Evolutionary conservation across 495 filamentous ascomycete genomes (phyloP).

Genomic region (Pyronema omphalodes): DNA sequence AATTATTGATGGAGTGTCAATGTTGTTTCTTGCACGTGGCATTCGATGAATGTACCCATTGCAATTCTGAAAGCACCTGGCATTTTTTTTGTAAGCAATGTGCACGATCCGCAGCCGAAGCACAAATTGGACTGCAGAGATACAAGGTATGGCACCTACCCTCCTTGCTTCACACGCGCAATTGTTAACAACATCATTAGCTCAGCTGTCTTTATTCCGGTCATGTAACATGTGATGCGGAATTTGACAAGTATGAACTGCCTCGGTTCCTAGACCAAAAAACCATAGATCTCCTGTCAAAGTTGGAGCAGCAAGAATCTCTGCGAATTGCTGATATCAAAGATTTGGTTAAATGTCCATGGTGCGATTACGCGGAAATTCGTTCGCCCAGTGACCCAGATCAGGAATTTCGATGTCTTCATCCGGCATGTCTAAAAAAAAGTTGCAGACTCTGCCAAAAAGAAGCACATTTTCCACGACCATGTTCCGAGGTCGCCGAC

Average conservation of each 20-base stretch:
- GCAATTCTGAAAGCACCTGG: conserved; percentile 29
- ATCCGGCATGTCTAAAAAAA: conserved; percentile 38
- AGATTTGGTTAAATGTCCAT: conserved; percentile 53
- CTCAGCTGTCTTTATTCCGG: conserved; percentile 29
- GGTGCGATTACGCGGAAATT: conserved; percentile 64
- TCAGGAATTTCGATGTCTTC: conserved; percentile 56
- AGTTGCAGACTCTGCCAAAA: conserved; percentile 59
- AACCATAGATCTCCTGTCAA: conserved; percentile 37
- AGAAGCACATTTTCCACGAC: conserved; percentile 55
- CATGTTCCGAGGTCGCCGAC: conserved; percentile 49
- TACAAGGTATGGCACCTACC: conserved; percentile 31
- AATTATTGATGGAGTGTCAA: conserved; percentile 40
- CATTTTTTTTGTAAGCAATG: conserved; percentile 60
- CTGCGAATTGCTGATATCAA: conserved; percentile 47
- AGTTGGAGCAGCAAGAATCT: conserved; percentile 48
- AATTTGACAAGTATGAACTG: conserved; percentile 28
- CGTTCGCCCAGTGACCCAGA: conserved; percentile 48
- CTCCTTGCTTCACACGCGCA: background rate
- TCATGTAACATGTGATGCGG: conserved; percentile 33
- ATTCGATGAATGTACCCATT: conserved; percentile 48
- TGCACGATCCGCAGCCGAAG: conserved; percentile 42
- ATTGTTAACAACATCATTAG: background rate
- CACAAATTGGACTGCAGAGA: conserved; percentile 42
- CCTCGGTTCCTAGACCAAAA: conserved; percentile 40
- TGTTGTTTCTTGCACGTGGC: conserved; percentile 54